Conservation (phyloP, 805 yeast genomes). For the Clavispora asparagi region DNA sequence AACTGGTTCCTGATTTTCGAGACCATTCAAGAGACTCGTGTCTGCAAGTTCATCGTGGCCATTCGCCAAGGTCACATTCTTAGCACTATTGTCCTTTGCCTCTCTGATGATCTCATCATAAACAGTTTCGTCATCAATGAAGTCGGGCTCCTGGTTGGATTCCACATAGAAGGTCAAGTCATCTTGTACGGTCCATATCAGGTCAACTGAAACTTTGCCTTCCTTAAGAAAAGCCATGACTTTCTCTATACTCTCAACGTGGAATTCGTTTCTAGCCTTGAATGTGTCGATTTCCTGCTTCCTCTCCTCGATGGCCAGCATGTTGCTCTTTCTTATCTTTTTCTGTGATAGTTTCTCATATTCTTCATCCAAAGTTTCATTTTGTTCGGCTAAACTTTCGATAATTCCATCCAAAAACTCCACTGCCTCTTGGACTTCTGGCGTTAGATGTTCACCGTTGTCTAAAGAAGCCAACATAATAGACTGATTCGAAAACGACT, state of each 20-base stretch:
- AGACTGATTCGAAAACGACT: conserved; percentile 40
- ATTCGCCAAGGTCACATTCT: conserved; percentile 6
- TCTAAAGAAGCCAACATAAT: conserved; percentile 38
- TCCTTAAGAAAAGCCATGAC: conserved; percentile 25
- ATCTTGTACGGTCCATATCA: conserved; percentile 29
- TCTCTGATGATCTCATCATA: conserved; percentile 37
- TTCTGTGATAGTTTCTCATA: conserved; percentile 36
- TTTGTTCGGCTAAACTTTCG: conserved; percentile 30
- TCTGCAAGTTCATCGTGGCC: conserved; percentile 2
- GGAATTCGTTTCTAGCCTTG: conserved; percentile 29
- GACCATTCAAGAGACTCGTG: conserved; percentile 3
- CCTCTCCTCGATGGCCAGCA: conserved; percentile 31
- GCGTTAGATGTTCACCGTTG: conserved; percentile 20
- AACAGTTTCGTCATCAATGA: conserved; percentile 32
- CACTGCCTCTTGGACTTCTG: conserved; percentile 31
- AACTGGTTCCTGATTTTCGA: neutral
- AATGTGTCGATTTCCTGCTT: conserved; percentile 36
- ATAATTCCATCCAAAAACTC: conserved; percentile 26
- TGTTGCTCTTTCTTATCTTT: conserved; percentile 34
- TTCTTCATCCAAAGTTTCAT: conserved; percentile 34
- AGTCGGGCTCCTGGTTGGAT: conserved; percentile 35
- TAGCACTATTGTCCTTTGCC: conserved; percentile 14
- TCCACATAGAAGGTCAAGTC: conserved; percentile 35
- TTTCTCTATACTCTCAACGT: conserved; percentile 30
- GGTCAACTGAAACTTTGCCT: conserved; percentile 12